These are phyloP conservation scores for Gypsophila paniculata DNA, from an alignment of 179 eudicot genomes.

Conservation along the genomic window DNA sequence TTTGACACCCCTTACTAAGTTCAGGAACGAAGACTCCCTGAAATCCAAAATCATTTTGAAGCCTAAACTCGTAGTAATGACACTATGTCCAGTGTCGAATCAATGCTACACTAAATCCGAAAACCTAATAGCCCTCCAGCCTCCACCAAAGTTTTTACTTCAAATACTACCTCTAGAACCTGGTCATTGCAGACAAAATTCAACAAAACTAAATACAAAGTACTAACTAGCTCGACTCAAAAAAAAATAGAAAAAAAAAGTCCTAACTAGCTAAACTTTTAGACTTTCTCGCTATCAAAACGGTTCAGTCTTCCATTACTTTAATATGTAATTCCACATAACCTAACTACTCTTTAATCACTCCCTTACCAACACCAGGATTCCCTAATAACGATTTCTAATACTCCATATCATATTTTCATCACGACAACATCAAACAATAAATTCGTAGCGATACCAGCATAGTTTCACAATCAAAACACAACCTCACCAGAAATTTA, in stretches of 20 bases:
- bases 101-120: too few species aligned
- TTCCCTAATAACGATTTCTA: not conserved
- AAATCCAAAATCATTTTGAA: not conserved
- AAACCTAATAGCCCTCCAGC: too few species aligned
- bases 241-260: too few species aligned
- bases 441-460: not conserved
- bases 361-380: not conserved
- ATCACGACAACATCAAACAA: not conserved
- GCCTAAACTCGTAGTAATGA: too few species aligned
- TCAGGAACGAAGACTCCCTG: not conserved
- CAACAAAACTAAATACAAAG: not conserved
- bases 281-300: too few species aligned
- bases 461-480: not conserved
- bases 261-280: not conserved
- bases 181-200: not conserved
- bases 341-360: not conserved
- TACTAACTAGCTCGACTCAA: too few species aligned
- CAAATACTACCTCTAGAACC: not conserved
- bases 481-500: not conserved
- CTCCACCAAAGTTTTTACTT: slow-evolving; percentile 9
- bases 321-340: not conserved
- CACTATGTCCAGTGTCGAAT: too few species aligned
- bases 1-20: not conserved
- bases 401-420: too few species aligned
- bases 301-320: not conserved